phyloP scores from a whole-genome alignment of 768 basidiomycete genomes.

The Pleurotus citrinopileatus region DNA sequence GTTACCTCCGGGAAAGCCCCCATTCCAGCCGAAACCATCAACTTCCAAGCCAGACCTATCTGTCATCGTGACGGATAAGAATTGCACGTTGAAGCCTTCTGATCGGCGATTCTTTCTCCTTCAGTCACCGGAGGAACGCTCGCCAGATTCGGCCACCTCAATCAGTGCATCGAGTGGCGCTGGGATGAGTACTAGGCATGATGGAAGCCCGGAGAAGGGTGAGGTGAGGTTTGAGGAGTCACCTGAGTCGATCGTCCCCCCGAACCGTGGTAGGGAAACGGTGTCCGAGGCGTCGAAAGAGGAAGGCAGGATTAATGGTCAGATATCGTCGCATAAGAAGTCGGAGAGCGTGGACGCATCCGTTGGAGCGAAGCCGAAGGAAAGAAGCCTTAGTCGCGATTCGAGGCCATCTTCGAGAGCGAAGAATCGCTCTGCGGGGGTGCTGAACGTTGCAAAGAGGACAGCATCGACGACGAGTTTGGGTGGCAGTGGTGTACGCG shows the following conservation, averaged over 20 bases:
- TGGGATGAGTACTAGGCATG: not conserved
- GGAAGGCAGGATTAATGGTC: not conserved
- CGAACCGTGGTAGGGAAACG: not conserved
- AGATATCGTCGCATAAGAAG: not conserved
- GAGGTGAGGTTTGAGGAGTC: not conserved
- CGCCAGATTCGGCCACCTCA: conserved; percentile 4
- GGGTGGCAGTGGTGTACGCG: conserved; percentile 3
- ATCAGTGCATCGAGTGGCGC: not conserved
- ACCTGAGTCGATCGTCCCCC: not conserved
- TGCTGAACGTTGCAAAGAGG: conserved; percentile 7
- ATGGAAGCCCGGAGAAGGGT: not conserved
- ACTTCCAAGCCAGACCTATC: conserved; percentile 9
- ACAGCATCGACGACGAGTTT: conserved; percentile 6
- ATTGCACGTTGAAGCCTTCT: conserved; percentile 12
- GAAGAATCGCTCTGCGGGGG: not conserved
- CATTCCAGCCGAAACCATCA: not conserved
- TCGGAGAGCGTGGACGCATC: not conserved
- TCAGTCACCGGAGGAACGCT: conserved; percentile 12
- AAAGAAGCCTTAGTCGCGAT: conserved; percentile 3
- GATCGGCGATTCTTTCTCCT: conserved; percentile 15
- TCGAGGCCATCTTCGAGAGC: not conserved
- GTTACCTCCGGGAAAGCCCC: conserved; percentile 2
- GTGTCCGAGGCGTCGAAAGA: not conserved
- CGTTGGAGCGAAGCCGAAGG: not conserved
- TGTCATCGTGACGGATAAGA: conserved; percentile 1